These are phyloP conservation scores for Kodamaea ohmeri DNA, from an alignment of 1,139 yeast species.

Conservation along the genomic window DNA sequence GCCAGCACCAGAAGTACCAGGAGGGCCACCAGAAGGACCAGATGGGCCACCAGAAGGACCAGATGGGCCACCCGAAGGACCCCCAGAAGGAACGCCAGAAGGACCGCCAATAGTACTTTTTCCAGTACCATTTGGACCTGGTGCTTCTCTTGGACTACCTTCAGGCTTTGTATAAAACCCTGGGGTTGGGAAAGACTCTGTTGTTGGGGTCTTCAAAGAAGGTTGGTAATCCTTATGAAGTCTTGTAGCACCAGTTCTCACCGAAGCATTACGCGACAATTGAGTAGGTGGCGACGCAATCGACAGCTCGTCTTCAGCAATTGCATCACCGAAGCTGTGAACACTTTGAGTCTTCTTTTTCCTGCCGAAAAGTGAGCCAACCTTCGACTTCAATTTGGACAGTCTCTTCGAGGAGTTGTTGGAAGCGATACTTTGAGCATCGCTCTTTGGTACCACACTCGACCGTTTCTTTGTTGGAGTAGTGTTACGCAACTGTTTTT, in stretches of 20 bases:
- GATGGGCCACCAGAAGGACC: not conserved
- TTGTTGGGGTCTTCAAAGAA: constrained; percentile 5
- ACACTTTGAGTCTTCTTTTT: constrained; percentile 44
- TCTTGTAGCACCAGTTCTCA: constrained; percentile 3
- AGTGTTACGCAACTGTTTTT: constrained; percentile 13
- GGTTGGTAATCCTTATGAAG: not conserved
- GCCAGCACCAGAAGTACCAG: constrained; percentile 1
- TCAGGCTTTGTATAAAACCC: constrained; percentile 15
- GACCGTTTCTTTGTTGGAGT: constrained; percentile 14
- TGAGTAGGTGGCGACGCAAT: constrained; percentile 18
- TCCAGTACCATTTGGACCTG: no score
- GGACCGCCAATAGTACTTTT: not conserved
- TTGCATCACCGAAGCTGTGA: constrained; percentile 21
- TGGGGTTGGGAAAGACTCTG: constrained; percentile 13
- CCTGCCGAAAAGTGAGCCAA: constrained; percentile 81
- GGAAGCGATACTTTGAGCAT: constrained; percentile 15
- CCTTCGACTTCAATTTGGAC: constrained; percentile 63
- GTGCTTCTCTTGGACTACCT: no score
- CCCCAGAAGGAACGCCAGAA: not conserved
- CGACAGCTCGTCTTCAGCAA: constrained; percentile 35
- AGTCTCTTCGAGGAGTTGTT: constrained; percentile 18
- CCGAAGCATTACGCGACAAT: constrained; percentile 1
- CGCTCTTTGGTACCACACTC: constrained; percentile 13
- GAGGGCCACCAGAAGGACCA: not conserved
- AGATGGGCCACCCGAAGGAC: no score